Evolutionary conservation across 257 asterid species (phyloP).

Genomic region (Rehmannia glutinosa): DNA sequence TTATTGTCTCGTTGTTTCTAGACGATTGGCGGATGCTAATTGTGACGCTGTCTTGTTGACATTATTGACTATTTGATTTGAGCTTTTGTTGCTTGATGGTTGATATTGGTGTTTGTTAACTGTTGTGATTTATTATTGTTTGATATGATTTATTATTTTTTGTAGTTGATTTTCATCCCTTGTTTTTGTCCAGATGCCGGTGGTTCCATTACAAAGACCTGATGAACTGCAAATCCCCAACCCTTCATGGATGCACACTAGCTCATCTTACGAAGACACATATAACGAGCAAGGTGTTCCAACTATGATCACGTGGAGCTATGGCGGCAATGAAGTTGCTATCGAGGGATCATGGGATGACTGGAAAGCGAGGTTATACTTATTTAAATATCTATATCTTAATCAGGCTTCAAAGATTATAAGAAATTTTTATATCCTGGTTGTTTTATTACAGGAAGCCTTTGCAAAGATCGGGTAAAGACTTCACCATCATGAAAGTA

Average conservation of each 20-base stretch:
- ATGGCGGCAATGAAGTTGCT: slow-evolving; percentile 62
- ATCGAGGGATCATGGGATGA: slow-evolving; percentile 93
- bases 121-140: too few relatives aligned
- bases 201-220: slow-evolving; percentile 73
- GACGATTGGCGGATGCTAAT: too few relatives aligned
- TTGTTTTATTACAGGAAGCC: slow-evolving; percentile 42
- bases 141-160: too few relatives aligned
- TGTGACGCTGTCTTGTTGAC: too few relatives aligned
- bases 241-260: slow-evolving; percentile 69
- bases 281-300: slow-evolving; percentile 67
- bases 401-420: neutral
- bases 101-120: too few relatives aligned
- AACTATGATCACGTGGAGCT: slow-evolving; percentile 75
- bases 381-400: neutral
- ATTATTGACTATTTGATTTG: too few relatives aligned
- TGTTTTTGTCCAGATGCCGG: slow-evolving; percentile 57
- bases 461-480: slow-evolving; percentile 80
- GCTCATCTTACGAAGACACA: slow-evolving; percentile 50
- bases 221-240: slow-evolving; percentile 61
- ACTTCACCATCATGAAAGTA: slow-evolving; percentile 83
- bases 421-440: neutral
- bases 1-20: too few relatives aligned
- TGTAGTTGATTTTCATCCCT: neutral
- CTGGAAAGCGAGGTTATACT: slow-evolving; percentile 67
- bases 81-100: neutral